A percentile compares a stretch with the other conserved stretches of the same genome.
Evolutionary conservation across 257 asterid genomes (phyloP).

Genomic region (Solanum appendiculatum): DNA sequence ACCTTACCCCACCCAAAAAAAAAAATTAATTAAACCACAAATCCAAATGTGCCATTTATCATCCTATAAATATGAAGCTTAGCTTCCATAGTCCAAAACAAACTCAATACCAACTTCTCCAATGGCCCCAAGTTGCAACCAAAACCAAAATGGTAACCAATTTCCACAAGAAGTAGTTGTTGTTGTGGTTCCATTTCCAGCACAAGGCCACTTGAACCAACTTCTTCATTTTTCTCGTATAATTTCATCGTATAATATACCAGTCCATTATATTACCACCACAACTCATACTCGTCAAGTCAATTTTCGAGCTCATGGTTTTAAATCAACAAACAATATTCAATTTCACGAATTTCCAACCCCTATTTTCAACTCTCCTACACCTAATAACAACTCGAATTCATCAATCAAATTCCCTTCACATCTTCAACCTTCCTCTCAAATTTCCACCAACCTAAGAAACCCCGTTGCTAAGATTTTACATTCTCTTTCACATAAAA

Average conservation of each 20-base stretch:
- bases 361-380: conserved; percentile 5
- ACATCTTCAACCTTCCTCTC: conserved; percentile 23
- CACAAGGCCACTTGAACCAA: conserved; percentile 74
- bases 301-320: conserved; percentile 35
- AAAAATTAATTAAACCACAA: background rate
- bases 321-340: conserved; percentile 27
- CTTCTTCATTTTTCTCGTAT: conserved; percentile 70
- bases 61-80: background rate
- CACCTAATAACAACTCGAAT: conserved; percentile 13
- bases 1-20: background rate
- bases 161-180: conserved; percentile 21
- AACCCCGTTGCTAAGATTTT: conserved; percentile 22
- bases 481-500: background rate
- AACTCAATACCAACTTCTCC: background rate
- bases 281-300: conserved; percentile 54
- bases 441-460: conserved; percentile 29
- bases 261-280: conserved; percentile 42
- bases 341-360: conserved; percentile 31
- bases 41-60: background rate
- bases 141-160: background rate
- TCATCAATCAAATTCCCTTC: conserved; percentile 17
- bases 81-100: background rate
- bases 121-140: background rate
- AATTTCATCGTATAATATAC: conserved; percentile 25
- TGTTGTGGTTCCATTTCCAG: conserved; percentile 61